These are phyloP conservation scores for Magnolia officinalis DNA, from an alignment of 164 flowering plant genomes.

Conservation along the genomic window DNA sequence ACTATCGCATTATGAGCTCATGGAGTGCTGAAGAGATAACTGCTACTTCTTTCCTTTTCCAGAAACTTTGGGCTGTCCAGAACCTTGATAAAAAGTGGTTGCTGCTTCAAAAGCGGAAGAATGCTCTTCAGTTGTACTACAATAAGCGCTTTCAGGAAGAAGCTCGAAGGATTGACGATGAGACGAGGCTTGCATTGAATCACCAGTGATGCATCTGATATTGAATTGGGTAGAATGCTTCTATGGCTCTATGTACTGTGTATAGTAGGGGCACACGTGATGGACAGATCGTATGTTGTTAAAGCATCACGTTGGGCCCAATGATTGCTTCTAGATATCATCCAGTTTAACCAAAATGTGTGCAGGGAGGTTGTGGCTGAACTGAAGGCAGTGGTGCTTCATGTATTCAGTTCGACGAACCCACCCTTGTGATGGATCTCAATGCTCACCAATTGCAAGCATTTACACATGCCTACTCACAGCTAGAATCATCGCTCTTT, in stretches of 20 bases:
- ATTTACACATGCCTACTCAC: constrained; percentile 52
- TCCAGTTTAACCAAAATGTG: background rate
- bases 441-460: constrained; percentile 58
- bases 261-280: background rate
- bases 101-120: constrained; percentile 82
- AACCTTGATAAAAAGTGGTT: constrained; percentile 93
- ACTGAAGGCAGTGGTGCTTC: constrained; percentile 66
- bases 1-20: background rate
- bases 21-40: background rate
- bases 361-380: constrained; percentile 62
- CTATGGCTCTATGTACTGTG: too few relatives aligned
- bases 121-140: constrained; percentile 62
- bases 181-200: constrained; percentile 21
- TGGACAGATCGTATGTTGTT: too few relatives aligned
- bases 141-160: constrained; percentile 82
- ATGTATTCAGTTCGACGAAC: constrained; percentile 75
- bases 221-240: too few relatives aligned
- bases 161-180: constrained; percentile 30
- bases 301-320: too few relatives aligned
- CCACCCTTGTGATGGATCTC: constrained; percentile 48
- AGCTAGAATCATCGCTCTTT: constrained; percentile 46
- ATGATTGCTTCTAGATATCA: background rate
- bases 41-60: constrained; percentile 21
- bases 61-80: constrained; percentile 83
- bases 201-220: constrained; percentile 2